Conservation (phyloP, 2,329 filamentous ascomycete species). For the Colletotrichum caudatum region DNA sequence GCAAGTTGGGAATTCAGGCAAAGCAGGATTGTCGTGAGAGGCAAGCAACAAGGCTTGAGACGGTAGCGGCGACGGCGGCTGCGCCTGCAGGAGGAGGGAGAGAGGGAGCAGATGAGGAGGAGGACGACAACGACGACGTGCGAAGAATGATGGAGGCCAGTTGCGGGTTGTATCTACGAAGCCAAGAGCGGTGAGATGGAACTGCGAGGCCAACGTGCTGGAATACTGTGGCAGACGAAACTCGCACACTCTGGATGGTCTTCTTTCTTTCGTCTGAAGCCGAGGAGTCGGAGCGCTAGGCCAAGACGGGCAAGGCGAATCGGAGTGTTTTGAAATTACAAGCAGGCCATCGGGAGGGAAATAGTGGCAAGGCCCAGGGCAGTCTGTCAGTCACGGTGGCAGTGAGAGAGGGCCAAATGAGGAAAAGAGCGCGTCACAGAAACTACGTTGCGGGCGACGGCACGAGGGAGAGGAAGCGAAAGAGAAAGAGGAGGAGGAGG, state of each 20-base stretch:
- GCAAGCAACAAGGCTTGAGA: constrained; percentile 16
- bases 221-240: constrained; percentile 34
- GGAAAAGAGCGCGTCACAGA: constrained; percentile 27
- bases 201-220: constrained; percentile 35
- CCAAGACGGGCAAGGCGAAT: constrained; percentile 26
- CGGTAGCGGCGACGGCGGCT: not conserved
- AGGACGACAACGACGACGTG: constrained; percentile 25
- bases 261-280: not conserved
- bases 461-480: not conserved
- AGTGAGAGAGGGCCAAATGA: not conserved
- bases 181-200: constrained; percentile 30
- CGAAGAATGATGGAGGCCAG: constrained; percentile 37
- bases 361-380: constrained; percentile 7
- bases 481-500: not conserved
- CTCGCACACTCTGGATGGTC: not conserved
- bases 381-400: not conserved
- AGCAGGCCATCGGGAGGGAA: not conserved
- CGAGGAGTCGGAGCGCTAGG: constrained; percentile 12
- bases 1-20: constrained; percentile 1
- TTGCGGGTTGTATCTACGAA: constrained; percentile 26
- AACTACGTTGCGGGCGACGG: constrained; percentile 38
- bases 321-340: constrained; percentile 36
- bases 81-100: not conserved
- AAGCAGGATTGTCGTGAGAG: not conserved
- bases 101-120: not conserved